Evolutionary conservation across 2,329 filamentous ascomycete species (phyloP).

Genomic region (Aspergillus texensis): DNA sequence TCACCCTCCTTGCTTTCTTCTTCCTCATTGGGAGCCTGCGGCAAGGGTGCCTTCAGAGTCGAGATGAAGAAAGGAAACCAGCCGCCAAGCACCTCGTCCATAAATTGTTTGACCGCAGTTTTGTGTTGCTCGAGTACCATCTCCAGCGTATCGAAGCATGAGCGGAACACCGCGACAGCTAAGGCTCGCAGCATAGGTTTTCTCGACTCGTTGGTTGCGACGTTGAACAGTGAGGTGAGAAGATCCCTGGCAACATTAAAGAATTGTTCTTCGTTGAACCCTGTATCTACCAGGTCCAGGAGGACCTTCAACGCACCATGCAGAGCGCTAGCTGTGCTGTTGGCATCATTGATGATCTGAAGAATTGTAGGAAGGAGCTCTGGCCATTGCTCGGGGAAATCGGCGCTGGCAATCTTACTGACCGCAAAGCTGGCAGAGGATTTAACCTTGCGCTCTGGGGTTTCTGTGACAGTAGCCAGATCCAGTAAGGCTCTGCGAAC

Average conservation of each 20-base stretch:
- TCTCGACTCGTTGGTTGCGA: slow-evolving; percentile 74
- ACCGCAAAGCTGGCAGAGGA: slow-evolving; percentile 84
- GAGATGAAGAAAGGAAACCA: slow-evolving; percentile 91
- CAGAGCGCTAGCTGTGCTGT: slow-evolving; percentile 75
- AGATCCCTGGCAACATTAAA: slow-evolving; percentile 86
- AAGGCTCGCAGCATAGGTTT: slow-evolving; percentile 78
- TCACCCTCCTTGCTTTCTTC: slow-evolving; percentile 61
- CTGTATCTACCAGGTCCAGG: slow-evolving; percentile 87
- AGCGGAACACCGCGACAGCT: slow-evolving; percentile 85
- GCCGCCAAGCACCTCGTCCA: slow-evolving; percentile 76
- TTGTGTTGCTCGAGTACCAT: slow-evolving; percentile 95
- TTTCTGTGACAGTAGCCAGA: slow-evolving; percentile 71
- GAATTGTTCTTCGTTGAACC: slow-evolving; percentile 92
- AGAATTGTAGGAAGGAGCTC: slow-evolving; percentile 80
- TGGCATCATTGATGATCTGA: slow-evolving; percentile 66
- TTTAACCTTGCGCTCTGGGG: slow-evolving; percentile 81
- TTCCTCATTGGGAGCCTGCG: slow-evolving; percentile 58
- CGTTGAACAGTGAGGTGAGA: slow-evolving; percentile 78
- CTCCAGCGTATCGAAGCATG: slow-evolving; percentile 92
- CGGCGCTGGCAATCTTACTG: slow-evolving; percentile 89
- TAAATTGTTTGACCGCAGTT: slow-evolving; percentile 81
- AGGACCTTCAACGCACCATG: slow-evolving; percentile 90
- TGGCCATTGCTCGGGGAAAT: slow-evolving; percentile 97
- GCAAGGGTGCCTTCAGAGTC: slow-evolving; percentile 74
- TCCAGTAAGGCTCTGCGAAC: slow-evolving; percentile 75